Conservation (phyloP, 176 grass and related monocot species). For the Tillandsia leiboldiana region DNA sequence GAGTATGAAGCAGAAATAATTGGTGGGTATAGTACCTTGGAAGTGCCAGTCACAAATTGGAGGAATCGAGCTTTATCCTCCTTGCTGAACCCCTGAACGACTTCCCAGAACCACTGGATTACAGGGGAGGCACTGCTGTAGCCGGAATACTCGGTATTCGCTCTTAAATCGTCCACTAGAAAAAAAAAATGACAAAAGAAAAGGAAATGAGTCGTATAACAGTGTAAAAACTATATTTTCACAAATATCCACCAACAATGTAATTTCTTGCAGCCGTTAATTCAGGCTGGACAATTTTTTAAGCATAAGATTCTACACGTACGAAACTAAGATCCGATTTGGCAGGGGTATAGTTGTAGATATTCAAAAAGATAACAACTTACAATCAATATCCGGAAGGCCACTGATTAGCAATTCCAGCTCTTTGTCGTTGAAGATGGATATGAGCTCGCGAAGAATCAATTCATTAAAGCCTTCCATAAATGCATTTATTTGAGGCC, state of each 20-base stretch:
- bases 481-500: slow-evolving; percentile 95
- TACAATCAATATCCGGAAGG: slow-evolving; percentile 97
- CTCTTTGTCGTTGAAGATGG: slow-evolving; percentile 98
- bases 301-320: too few relatives aligned
- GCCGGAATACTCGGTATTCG: slow-evolving; percentile 96
- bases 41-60: slow-evolving; percentile 97
- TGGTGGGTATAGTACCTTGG: slow-evolving; percentile 51
- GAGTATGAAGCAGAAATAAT: background rate
- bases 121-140: slow-evolving; percentile 93
- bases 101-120: slow-evolving; percentile 99
- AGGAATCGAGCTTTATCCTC: slow-evolving; percentile 98
- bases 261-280: too few relatives aligned
- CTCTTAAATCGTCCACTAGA: slow-evolving; percentile 89
- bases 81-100: slow-evolving; percentile 88
- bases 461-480: slow-evolving; percentile 88
- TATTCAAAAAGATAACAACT: slow-evolving; percentile 13
- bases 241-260: too few relatives aligned
- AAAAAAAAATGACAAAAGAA: slow-evolving; percentile 2
- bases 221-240: too few relatives aligned
- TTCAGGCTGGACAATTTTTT: too few relatives aligned
- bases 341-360: background rate
- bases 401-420: slow-evolving; percentile 92
- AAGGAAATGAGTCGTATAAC: too few relatives aligned
- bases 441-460: slow-evolving; percentile 76
- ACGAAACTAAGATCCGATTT: background rate